Percentiles rank a stretch among this genome's conserved stretches.
phyloP scores from a whole-genome alignment of 768 basidiomycete genomes.

The Lactarius evosmus region DNA sequence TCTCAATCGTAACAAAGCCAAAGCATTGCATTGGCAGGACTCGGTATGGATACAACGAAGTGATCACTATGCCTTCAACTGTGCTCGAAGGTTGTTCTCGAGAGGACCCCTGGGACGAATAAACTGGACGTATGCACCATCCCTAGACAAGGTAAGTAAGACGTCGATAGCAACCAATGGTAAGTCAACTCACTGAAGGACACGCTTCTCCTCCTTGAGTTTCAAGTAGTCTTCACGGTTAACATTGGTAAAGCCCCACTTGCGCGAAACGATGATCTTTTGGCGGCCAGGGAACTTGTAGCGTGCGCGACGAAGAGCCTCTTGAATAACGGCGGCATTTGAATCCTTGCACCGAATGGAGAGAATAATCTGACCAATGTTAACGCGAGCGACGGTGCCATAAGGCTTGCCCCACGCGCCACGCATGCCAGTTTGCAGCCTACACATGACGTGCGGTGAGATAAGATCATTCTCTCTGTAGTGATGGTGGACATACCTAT shows the following conservation, averaged over 20 bases:
- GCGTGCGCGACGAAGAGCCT: slow-evolving; percentile 94
- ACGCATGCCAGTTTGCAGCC: slow-evolving; percentile 96
- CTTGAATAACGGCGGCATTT: slow-evolving; percentile 86
- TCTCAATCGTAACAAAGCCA: slow-evolving; percentile 13
- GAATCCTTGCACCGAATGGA: slow-evolving; percentile 89
- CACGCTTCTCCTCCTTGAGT: slow-evolving; percentile 87
- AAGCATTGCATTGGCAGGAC: slow-evolving; percentile 27
- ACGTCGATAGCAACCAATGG: not conserved
- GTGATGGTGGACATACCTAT: slow-evolving; percentile 62
- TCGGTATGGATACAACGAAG: slow-evolving; percentile 32
- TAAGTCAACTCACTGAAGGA: slow-evolving; percentile 65
- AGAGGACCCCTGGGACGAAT: slow-evolving; percentile 86
- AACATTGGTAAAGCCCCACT: slow-evolving; percentile 99
- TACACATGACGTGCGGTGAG: slow-evolving; percentile 30
- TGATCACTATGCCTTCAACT: slow-evolving; percentile 62
- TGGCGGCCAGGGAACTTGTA: slow-evolving; percentile 99
- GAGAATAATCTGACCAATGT: slow-evolving; percentile 95
- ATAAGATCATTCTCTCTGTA: not conserved
- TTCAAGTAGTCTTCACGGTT: slow-evolving; percentile 83
- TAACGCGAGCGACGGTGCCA: slow-evolving; percentile 91
- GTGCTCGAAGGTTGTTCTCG: slow-evolving; percentile 80
- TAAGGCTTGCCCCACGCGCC: slow-evolving; percentile 99
- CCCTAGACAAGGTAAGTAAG: slow-evolving; percentile 46
- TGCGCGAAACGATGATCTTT: slow-evolving; percentile 95
- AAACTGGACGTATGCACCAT: slow-evolving; percentile 94